Conservation (phyloP, 352 stramenopile species). For the Blastocystis sp. region DNA sequence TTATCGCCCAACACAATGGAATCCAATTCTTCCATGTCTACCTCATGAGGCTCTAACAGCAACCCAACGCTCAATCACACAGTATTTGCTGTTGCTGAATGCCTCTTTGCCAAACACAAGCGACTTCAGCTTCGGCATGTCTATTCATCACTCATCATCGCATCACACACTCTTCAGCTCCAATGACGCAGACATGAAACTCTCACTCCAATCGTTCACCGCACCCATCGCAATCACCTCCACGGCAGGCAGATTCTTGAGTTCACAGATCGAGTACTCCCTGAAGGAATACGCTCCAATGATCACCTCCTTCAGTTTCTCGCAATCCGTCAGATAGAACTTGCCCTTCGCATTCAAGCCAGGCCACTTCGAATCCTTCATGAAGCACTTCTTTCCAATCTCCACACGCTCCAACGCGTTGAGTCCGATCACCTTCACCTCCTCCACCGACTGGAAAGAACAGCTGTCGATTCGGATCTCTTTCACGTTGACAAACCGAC, state of each 20-base stretch:
- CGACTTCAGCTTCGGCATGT: neutral
- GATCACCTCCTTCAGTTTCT: too few relatives aligned
- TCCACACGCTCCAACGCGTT: neutral
- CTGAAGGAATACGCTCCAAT: neutral
- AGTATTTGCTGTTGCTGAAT: neutral
- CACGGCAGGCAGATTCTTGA: neutral
- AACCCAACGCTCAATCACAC: neutral
- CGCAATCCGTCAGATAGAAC: too few relatives aligned
- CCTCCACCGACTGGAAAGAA: slow-evolving; percentile 5
- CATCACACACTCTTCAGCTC: neutral
- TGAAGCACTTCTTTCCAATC: too few relatives aligned
- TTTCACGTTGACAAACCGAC: neutral
- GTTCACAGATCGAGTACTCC: neutral
- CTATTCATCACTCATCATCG: neutral
- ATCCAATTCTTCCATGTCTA: neutral
- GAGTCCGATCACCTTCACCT: neutral
- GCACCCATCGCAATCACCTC: neutral
- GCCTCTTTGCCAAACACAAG: neutral
- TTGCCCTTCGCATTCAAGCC: too few relatives aligned
- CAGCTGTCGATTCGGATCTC: neutral
- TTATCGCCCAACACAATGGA: neutral
- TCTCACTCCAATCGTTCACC: neutral
- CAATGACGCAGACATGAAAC: neutral
- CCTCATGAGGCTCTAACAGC: neutral
- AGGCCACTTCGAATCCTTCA: neutral